These are phyloP conservation scores for Cyberlindnera maclurae DNA, from an alignment of 805 yeast genomes.

Conservation along the genomic window DNA sequence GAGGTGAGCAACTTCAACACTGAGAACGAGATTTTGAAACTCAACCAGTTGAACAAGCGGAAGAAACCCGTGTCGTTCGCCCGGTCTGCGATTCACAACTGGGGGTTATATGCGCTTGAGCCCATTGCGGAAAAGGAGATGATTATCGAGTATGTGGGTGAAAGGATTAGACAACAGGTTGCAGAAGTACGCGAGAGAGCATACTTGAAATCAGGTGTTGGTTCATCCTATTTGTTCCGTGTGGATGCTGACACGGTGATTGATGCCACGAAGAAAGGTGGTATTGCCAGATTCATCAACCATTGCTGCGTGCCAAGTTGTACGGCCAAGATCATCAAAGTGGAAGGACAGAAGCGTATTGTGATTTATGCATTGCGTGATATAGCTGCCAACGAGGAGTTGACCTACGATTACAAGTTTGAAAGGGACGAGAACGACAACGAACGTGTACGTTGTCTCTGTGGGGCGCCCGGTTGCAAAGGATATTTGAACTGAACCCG, in stretches of 20 bases:
- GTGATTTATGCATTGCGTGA: conserved; percentile 91
- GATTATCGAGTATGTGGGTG: conserved; percentile 98
- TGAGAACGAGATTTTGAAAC: conserved; percentile 72
- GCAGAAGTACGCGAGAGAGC: conserved; percentile 88
- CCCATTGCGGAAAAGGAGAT: conserved; percentile 94
- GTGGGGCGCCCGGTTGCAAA: conserved; percentile 94
- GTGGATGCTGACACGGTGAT: conserved; percentile 91
- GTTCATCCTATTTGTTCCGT: conserved; percentile 87
- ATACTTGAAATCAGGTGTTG: conserved; percentile 85
- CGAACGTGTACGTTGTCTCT: conserved; percentile 82
- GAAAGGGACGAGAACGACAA: conserved; percentile 85
- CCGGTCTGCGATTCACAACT: conserved; percentile 91
- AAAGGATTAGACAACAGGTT: conserved; percentile 84
- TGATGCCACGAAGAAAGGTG: conserved; percentile 96
- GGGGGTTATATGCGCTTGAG: conserved; percentile 96
- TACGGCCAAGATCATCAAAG: conserved; percentile 92
- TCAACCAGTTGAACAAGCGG: conserved; percentile 83
- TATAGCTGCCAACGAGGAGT: conserved; percentile 80
- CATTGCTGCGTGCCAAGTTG: conserved; percentile 98
- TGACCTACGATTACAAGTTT: conserved; percentile 94
- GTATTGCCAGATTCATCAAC: conserved; percentile 93
- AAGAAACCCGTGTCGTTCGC: conserved; percentile 96
- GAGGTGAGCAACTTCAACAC: conserved; percentile 80
- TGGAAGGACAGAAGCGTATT: conserved; percentile 88
- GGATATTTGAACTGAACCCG: conserved; percentile 66